These are phyloP conservation scores for Psilocybe cyanescens DNA, from an alignment of 768 basidiomycete genomes.

Conservation along the genomic window DNA sequence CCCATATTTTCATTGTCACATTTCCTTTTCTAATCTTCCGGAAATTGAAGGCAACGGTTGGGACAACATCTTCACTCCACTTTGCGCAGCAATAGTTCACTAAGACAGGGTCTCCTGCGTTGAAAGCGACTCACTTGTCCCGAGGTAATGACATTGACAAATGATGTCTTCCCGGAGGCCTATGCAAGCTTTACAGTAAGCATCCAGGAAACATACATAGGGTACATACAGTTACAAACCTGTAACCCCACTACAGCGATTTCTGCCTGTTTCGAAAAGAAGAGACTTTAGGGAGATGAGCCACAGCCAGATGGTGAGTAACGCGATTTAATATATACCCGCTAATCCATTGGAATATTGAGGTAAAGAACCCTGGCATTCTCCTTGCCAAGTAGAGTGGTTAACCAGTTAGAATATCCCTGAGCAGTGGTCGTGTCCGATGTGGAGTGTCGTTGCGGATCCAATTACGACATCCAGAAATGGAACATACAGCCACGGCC, in stretches of 20 bases:
- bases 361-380: conserved; percentile 46
- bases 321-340: conserved; percentile 33
- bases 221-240: conserved; percentile 38
- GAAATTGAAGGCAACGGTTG: conserved; percentile 93
- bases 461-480: conserved; percentile 4
- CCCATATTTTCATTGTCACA: conserved; percentile 93
- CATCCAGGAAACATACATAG: neutral
- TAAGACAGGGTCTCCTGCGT: neutral
- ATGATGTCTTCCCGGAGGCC: conserved; percentile 95
- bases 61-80: conserved; percentile 97
- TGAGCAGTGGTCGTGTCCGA: neutral
- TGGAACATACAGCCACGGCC: neutral
- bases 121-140: conserved; percentile 57
- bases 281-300: conserved; percentile 50
- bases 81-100: conserved; percentile 34
- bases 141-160: conserved; percentile 90
- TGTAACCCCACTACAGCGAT: conserved; percentile 92
- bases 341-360: conserved; percentile 49
- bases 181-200: conserved; percentile 29
- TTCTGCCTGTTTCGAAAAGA: conserved; percentile 88
- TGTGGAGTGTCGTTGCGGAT: conserved; percentile 9
- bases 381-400: neutral
- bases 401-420: neutral
- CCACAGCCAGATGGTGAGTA: neutral
- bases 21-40: conserved; percentile 89